A percentile compares a stretch with the other conserved stretches of the same genome.
Evolutionary conservation across 1,139 yeast species (phyloP).

Genomic region (Hanseniaspora uvarum): DNA sequence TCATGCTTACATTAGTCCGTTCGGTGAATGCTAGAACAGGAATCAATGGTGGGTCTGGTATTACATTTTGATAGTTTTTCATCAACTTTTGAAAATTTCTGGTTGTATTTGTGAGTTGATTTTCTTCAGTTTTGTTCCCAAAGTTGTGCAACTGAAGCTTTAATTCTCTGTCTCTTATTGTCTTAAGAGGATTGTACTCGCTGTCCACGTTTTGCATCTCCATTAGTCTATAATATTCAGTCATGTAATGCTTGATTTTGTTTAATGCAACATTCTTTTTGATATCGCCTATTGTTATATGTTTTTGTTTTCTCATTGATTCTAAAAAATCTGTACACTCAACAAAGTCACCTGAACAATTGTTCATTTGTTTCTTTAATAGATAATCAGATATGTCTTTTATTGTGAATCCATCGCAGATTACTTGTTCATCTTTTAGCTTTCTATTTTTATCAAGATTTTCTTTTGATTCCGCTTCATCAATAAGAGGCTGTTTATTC

Average conservation of each 20-base stretch:
- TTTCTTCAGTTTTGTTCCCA: background rate
- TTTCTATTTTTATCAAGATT: background rate
- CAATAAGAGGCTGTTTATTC: background rate
- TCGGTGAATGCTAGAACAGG: conserved; percentile 49
- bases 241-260: conserved; percentile 25
- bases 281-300: background rate
- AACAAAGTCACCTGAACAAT: background rate
- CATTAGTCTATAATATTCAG: conserved; percentile 27
- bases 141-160: conserved; percentile 31
- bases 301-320: background rate
- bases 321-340: background rate
- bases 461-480: background rate
- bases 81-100: conserved; percentile 13
- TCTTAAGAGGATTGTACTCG: conserved; percentile 70
- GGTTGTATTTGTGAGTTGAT: conserved; percentile 6
- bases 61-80: conserved; percentile 18
- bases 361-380: background rate
- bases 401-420: conserved; percentile 7
- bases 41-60: conserved; percentile 34
- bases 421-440: background rate
- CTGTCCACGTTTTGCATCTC: conserved; percentile 38
- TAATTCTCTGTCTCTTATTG: conserved; percentile 51
- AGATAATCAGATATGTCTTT: conserved; percentile 10
- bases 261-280: conserved; percentile 4
- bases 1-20: conserved; percentile 22